A percentile compares a stretch with the other conserved stretches of the same genome.
phyloP scores from a whole-genome alignment of 2,329 filamentous ascomycete species.

The Fusarium lyarnte region DNA sequence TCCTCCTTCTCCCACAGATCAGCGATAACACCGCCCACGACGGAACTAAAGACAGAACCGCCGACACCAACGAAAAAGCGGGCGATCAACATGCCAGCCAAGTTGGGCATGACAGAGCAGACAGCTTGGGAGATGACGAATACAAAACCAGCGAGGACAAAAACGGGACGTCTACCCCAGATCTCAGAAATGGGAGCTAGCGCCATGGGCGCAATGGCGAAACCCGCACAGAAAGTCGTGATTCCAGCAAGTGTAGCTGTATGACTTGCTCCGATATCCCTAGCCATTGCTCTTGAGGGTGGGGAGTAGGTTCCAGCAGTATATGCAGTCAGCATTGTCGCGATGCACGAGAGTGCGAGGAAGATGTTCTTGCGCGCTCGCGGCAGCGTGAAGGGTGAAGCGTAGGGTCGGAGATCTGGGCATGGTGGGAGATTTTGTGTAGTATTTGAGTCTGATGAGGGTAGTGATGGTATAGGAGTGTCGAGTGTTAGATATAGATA shows the following conservation, averaged over 20 bases:
- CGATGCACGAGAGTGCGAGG: conserved; percentile 77
- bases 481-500: conserved; percentile 55
- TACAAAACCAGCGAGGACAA: conserved; percentile 76
- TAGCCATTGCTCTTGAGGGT: conserved; percentile 70
- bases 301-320: conserved; percentile 83
- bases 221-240: conserved; percentile 83
- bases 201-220: conserved; percentile 85
- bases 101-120: conserved; percentile 75
- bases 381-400: conserved; percentile 79
- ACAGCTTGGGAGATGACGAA: conserved; percentile 77
- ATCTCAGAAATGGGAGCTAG: conserved; percentile 89
- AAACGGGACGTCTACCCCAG: conserved; percentile 86
- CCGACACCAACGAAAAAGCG: conserved; percentile 83
- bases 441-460: conserved; percentile 16
- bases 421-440: conserved; percentile 59
- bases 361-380: conserved; percentile 73
- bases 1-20: conserved; percentile 84
- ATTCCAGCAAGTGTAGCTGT: conserved; percentile 79
- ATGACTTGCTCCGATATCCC: conserved; percentile 70
- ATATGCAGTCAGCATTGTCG: conserved; percentile 82
- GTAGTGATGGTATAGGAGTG: conserved; percentile 48
- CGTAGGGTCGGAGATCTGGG: conserved; percentile 73
- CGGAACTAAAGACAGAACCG: conserved; percentile 82
- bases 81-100: conserved; percentile 77
- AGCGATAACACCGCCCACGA: conserved; percentile 91